These are phyloP conservation scores for Monosporozyma solicola DNA, from an alignment of 805 yeast genomes.

Conservation along the genomic window DNA sequence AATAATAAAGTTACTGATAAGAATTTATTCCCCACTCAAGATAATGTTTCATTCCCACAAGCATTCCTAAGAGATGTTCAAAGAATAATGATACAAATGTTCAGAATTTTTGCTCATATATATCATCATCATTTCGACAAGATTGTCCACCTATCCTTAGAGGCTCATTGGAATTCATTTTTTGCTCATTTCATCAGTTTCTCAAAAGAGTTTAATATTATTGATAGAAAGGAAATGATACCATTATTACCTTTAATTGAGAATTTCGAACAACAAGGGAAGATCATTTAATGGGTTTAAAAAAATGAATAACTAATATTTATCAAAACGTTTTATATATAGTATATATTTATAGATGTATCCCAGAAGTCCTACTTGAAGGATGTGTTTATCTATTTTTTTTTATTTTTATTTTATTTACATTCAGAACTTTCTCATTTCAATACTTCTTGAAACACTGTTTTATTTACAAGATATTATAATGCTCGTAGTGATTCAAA, in stretches of 20 bases:
- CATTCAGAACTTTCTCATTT: background rate
- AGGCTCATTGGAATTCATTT: conserved; percentile 97
- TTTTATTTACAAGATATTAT: background rate
- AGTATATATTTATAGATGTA: background rate
- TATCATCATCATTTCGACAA: conserved; percentile 93
- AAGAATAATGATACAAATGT: conserved; percentile 85
- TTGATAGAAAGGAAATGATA: conserved; percentile 69
- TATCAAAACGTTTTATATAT: background rate
- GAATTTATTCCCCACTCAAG: conserved; percentile 81
- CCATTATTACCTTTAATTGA: conserved; percentile 75
- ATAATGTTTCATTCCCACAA: conserved; percentile 82
- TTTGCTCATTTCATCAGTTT: conserved; percentile 91
- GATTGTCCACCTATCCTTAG: conserved; percentile 81
- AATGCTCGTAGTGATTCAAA: background rate
- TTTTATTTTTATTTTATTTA: conserved; percentile 1
- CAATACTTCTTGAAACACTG: background rate
- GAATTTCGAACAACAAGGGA: conserved; percentile 77
- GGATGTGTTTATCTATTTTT: background rate
- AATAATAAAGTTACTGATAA: conserved; percentile 82
- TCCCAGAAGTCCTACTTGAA: background rate
- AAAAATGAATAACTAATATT: background rate
- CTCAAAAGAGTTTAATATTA: conserved; percentile 69
- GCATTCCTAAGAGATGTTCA: conserved; percentile 74
- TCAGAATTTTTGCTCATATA: conserved; percentile 89
- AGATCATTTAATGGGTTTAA: conserved; percentile 36